Percentiles rank a stretch among this genome's conserved stretches.
Evolutionary conservation across 768 basidiomycete genomes (phyloP).

Genomic region (Arthromyces matolae): DNA sequence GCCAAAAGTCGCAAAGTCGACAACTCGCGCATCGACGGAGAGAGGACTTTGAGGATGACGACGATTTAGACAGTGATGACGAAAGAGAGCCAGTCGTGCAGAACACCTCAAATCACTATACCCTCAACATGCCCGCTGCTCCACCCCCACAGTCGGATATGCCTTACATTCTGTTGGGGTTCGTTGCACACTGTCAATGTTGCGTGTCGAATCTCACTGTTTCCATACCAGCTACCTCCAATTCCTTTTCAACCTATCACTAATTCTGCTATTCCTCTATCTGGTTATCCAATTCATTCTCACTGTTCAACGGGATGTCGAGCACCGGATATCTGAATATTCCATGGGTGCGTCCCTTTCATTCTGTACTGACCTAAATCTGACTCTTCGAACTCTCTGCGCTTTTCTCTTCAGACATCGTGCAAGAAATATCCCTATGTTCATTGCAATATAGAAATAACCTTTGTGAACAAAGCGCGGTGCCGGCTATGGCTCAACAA

Average conservation of each 20-base stretch:
- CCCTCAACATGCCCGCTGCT: conserved; percentile 71
- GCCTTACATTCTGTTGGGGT: conserved; percentile 88
- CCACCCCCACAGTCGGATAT: conserved; percentile 53
- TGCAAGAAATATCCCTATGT: conserved; percentile 91
- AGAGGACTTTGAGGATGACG: conserved; percentile 37
- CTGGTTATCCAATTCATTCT: conserved; percentile 82
- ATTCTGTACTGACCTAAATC: neutral
- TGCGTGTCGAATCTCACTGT: conserved; percentile 17
- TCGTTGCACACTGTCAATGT: conserved; percentile 24
- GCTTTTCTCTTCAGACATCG: conserved; percentile 55
- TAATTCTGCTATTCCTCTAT: conserved; percentile 81
- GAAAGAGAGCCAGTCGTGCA: conserved; percentile 38
- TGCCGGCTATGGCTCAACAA: conserved; percentile 85
- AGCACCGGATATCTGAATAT: conserved; percentile 81
- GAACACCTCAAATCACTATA: conserved; percentile 76
- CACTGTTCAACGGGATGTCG: conserved; percentile 88
- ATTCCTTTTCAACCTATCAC: conserved; percentile 88
- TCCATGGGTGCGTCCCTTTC: conserved; percentile 64
- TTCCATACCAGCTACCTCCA: conserved; percentile 69
- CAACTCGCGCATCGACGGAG: conserved; percentile 15
- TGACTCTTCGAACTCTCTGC: neutral
- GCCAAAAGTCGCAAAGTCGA: conserved; percentile 43
- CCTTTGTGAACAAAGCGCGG: conserved; percentile 66
- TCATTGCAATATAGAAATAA: conserved; percentile 78
- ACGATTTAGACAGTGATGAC: conserved; percentile 43